phyloP scores from a whole-genome alignment of 208 protist genomes.

The Pavlovales sp. region DNA sequence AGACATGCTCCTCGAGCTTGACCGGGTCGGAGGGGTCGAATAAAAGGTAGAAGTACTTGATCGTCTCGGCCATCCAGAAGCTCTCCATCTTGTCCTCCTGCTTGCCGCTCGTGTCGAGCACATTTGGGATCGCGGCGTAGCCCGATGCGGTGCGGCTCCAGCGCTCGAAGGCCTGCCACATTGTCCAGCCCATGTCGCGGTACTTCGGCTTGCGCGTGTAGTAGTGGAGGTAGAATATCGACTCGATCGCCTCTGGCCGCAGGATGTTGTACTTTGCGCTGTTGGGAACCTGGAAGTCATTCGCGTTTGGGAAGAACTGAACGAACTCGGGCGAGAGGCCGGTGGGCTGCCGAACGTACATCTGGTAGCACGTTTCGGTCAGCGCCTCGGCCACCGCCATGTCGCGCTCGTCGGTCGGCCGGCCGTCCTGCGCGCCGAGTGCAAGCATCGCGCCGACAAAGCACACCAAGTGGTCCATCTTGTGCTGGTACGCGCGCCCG shows the following conservation, averaged over 20 bases:
- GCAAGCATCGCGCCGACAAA: constrained; percentile 59
- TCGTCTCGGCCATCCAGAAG: constrained; percentile 81
- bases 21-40: constrained; percentile 66
- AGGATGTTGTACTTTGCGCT: constrained; percentile 44
- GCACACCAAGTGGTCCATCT: constrained; percentile 50
- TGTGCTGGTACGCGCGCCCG: neutral
- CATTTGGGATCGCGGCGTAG: constrained; percentile 55
- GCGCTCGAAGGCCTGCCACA: constrained; percentile 67
- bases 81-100: constrained; percentile 68
- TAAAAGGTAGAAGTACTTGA: constrained; percentile 82
- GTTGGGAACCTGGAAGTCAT: neutral
- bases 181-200: constrained; percentile 69
- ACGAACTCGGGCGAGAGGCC: constrained; percentile 66
- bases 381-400: constrained; percentile 52
- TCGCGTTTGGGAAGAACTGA: constrained; percentile 20
- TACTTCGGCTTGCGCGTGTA: constrained; percentile 66
- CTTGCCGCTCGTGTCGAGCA: constrained; percentile 5
- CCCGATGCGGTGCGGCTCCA: constrained; percentile 53
- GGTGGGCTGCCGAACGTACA: constrained; percentile 51
- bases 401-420: constrained; percentile 23
- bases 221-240: constrained; percentile 65
- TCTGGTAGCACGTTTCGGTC: constrained; percentile 51
- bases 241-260: constrained; percentile 70
- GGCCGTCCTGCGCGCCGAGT: constrained; percentile 30
- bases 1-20: constrained; percentile 76